Evolutionary conservation across 129 eudicot genomes (phyloP).

Genomic region (Chrysanthemum lavandulifolium): DNA sequence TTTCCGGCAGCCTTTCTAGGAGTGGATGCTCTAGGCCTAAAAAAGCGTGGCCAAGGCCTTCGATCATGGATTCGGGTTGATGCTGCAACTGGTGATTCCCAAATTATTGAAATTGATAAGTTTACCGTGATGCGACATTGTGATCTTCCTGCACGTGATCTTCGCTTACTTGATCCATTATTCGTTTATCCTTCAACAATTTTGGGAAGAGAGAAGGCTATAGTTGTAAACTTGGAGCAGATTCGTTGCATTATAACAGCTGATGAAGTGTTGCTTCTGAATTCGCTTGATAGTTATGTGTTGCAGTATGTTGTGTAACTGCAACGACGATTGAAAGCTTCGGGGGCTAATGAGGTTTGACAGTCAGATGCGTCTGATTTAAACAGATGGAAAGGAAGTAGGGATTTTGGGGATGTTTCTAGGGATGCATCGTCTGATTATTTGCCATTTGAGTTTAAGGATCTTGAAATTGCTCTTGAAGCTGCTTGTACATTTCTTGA

Average conservation of each 20-base stretch:
- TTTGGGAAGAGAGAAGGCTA: slow-evolving; percentile 97
- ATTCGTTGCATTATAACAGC: slow-evolving; percentile 94
- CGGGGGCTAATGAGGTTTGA: slow-evolving; percentile 66
- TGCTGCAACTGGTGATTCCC: slow-evolving; percentile 60
- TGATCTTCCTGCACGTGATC: slow-evolving; percentile 95
- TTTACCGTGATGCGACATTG: slow-evolving; percentile 89
- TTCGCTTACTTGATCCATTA: slow-evolving; percentile 84
- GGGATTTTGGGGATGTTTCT: slow-evolving; percentile 51
- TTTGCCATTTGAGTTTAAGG: slow-evolving; percentile 93
- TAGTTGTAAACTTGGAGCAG: slow-evolving; percentile 93
- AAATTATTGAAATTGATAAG: slow-evolving; percentile 87
- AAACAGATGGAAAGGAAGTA: slow-evolving; percentile 48
- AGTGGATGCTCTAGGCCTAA: too few species aligned
- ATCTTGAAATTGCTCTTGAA: slow-evolving; percentile 89
- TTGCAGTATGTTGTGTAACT: slow-evolving; percentile 88
- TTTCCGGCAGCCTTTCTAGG: slow-evolving; percentile 67
- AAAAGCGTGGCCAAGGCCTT: too few species aligned
- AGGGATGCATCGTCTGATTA: slow-evolving; percentile 68
- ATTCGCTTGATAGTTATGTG: slow-evolving; percentile 87
- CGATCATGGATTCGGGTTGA: too few species aligned
- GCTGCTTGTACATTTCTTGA: slow-evolving; percentile 94
- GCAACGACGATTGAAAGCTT: slow-evolving; percentile 62
- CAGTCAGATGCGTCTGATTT: slow-evolving; percentile 51
- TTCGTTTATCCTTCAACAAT: slow-evolving; percentile 91
- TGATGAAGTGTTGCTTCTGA: slow-evolving; percentile 83